Conservation (phyloP, 2,329 filamentous ascomycete species). For the Clonostachys solani region DNA sequence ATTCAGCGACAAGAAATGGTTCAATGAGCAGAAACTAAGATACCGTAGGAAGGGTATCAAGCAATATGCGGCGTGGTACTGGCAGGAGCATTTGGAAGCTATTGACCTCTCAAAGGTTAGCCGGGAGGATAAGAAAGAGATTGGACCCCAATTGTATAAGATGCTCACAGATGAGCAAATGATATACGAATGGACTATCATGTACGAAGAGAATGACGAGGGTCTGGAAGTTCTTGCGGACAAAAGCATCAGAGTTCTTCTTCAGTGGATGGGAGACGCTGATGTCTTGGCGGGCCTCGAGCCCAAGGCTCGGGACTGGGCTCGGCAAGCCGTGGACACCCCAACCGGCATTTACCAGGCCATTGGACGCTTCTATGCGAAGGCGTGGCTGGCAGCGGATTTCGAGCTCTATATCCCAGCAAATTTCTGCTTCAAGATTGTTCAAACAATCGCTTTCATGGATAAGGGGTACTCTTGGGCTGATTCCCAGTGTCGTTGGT, state of each 20-base stretch:
- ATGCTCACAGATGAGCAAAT: slow-evolving; percentile 30
- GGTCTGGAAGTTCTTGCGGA: slow-evolving; percentile 35
- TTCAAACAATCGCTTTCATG: slow-evolving; percentile 33
- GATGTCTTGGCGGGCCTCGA: slow-evolving; percentile 21
- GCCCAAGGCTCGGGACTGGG: slow-evolving; percentile 22
- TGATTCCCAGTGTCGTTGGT: slow-evolving; percentile 27
- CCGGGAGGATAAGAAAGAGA: slow-evolving; percentile 18
- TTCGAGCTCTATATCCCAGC: slow-evolving; percentile 31
- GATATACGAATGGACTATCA: slow-evolving; percentile 31
- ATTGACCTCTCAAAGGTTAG: slow-evolving; percentile 21
- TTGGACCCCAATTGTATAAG: slow-evolving; percentile 23
- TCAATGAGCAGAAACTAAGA: slow-evolving; percentile 16
- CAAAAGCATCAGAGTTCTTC: slow-evolving; percentile 26
- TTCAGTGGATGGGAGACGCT: slow-evolving; percentile 26
- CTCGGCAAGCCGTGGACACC: slow-evolving; percentile 12
- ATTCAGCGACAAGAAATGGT: slow-evolving; percentile 26
- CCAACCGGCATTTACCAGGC: slow-evolving; percentile 25
- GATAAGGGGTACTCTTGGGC: slow-evolving; percentile 29
- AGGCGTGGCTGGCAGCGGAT: slow-evolving; percentile 27
- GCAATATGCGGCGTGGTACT: slow-evolving; percentile 38
- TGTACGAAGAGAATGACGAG: slow-evolving; percentile 33
- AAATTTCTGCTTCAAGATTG: slow-evolving; percentile 35
- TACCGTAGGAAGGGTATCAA: slow-evolving; percentile 16
- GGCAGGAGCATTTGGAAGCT: slow-evolving; percentile 33
- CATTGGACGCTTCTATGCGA: slow-evolving; percentile 30